Percentiles rank a stretch among this genome's conserved stretches.
These are phyloP conservation scores for Wickerhamiella bombiphila DNA, from an alignment of 805 yeast species.

Conservation along the genomic window DNA sequence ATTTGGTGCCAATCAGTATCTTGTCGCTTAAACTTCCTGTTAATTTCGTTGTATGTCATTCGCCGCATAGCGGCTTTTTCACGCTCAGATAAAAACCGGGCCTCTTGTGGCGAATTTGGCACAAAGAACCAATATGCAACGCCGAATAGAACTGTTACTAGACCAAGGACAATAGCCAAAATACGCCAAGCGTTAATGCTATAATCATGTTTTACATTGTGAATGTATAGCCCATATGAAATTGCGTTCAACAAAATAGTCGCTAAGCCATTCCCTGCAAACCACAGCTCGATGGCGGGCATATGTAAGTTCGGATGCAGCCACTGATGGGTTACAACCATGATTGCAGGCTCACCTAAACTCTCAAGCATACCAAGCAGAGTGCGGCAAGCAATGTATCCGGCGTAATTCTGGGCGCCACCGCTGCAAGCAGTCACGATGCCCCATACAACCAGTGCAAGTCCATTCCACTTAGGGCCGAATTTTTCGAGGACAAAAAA, in stretches of 20 bases:
- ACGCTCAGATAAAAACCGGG: slow-evolving; percentile 32
- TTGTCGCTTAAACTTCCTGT: slow-evolving; percentile 41
- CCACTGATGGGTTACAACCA: slow-evolving; percentile 41
- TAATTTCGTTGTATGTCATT: slow-evolving; percentile 36
- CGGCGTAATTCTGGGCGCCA: slow-evolving; percentile 29
- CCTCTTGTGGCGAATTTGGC: slow-evolving; percentile 39
- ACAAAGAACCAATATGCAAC: slow-evolving; percentile 19
- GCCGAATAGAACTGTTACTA: slow-evolving; percentile 32
- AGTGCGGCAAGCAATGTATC: slow-evolving; percentile 31
- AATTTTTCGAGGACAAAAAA: slow-evolving; percentile 26
- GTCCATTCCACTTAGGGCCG: slow-evolving; percentile 32
- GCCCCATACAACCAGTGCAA: slow-evolving; percentile 34
- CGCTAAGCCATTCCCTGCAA: slow-evolving; percentile 31
- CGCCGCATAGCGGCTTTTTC: slow-evolving; percentile 35
- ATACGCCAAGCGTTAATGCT: slow-evolving; percentile 35
- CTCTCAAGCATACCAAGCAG: slow-evolving; percentile 37
- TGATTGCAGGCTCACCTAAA: slow-evolving; percentile 40
- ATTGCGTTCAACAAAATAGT: slow-evolving; percentile 32
- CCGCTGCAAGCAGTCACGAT: slow-evolving; percentile 31
- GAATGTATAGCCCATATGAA: slow-evolving; percentile 31
- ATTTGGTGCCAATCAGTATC: slow-evolving; percentile 41
- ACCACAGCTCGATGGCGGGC: slow-evolving; percentile 28
- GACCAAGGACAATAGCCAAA: slow-evolving; percentile 42
- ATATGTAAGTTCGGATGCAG: slow-evolving; percentile 35
- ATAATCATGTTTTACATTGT: background rate